Conservation (phyloP, 176 grass and related monocot genomes). For the Alopecurus myosuroides region DNA sequence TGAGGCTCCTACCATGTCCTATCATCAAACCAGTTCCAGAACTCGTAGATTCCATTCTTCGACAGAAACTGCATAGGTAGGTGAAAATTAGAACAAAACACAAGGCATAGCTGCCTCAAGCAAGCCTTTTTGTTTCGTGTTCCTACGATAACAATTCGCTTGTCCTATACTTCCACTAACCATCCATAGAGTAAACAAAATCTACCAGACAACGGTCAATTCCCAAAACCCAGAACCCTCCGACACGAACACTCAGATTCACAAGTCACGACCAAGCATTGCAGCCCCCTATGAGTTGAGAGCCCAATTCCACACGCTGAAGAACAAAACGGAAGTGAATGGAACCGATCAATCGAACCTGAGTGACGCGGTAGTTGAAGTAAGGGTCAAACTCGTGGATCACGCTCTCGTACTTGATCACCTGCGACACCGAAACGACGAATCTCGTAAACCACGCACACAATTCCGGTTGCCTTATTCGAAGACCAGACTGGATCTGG, state of each 20-base stretch:
- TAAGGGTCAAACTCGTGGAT: slow-evolving; percentile 99
- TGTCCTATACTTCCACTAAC: background rate
- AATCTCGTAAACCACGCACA: background rate
- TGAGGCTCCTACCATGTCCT: slow-evolving; percentile 71
- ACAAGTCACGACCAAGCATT: background rate
- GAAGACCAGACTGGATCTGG: slow-evolving; percentile 21
- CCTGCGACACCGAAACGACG: slow-evolving; percentile 34
- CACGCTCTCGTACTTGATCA: slow-evolving; percentile 99
- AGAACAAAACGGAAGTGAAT: background rate
- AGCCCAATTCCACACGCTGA: background rate
- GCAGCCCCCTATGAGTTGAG: background rate
- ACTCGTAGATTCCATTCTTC: slow-evolving; percentile 99
- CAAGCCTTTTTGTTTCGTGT: background rate
- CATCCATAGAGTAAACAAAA: slow-evolving; percentile 16
- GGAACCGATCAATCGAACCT: slow-evolving; percentile 48
- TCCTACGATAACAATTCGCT: background rate
- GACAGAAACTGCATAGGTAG: slow-evolving; percentile 74
- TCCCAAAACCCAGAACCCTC: slow-evolving; percentile 48
- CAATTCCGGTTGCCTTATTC: background rate
- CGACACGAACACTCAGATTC: background rate
- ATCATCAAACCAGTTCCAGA: slow-evolving; percentile 99
- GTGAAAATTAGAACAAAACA: slow-evolving; percentile 27
- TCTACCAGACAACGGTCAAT: background rate
- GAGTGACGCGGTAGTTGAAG: slow-evolving; percentile 98
- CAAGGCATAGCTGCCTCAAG: background rate